Conservation (phyloP, 805 yeast species). For the Lachancea kluyveri region DNA sequence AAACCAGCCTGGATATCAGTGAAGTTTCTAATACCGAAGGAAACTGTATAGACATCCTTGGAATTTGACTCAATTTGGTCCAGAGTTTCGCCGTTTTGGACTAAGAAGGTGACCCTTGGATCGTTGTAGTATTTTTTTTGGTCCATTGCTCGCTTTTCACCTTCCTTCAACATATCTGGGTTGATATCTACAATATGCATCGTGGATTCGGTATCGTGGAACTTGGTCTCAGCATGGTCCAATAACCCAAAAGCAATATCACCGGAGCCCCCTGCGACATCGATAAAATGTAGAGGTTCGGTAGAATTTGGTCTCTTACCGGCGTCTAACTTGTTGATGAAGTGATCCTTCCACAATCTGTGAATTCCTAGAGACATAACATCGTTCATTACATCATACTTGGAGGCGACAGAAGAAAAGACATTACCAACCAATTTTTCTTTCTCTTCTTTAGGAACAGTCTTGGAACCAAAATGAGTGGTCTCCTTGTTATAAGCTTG, state of each 20-base stretch:
- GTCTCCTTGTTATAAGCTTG: constrained; percentile 28
- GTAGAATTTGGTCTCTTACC: constrained; percentile 82
- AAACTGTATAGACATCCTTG: constrained; percentile 92
- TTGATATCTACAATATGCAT: constrained; percentile 95
- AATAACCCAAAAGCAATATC: constrained; percentile 94
- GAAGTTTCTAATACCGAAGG: constrained; percentile 96
- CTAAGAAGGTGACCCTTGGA: constrained; percentile 67
- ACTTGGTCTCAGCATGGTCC: constrained; percentile 79
- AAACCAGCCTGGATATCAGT: constrained; percentile 92
- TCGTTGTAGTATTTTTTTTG: constrained; percentile 48
- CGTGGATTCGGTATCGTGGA: constrained; percentile 64
- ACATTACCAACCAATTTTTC: constrained; percentile 81
- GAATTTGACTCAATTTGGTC: constrained; percentile 80
- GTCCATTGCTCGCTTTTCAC: constrained; percentile 64
- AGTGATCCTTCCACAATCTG: constrained; percentile 89
- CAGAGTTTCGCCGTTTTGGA: constrained; percentile 88
- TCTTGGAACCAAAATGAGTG: constrained; percentile 92
- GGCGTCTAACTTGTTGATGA: constrained; percentile 82
- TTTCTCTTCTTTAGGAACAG: constrained; percentile 73
- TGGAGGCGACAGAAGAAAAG: constrained; percentile 90
- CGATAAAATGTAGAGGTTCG: constrained; percentile 79
- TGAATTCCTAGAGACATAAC: constrained; percentile 96
- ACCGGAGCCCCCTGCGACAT: constrained; percentile 99
- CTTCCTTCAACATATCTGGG: constrained; percentile 93
- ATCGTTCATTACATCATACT: constrained; percentile 95